Evolutionary conservation across 441 rosid species (phyloP), one percentile per base, ranked within the genome.

Genomic region (Erysimum cheiri): DNA sequence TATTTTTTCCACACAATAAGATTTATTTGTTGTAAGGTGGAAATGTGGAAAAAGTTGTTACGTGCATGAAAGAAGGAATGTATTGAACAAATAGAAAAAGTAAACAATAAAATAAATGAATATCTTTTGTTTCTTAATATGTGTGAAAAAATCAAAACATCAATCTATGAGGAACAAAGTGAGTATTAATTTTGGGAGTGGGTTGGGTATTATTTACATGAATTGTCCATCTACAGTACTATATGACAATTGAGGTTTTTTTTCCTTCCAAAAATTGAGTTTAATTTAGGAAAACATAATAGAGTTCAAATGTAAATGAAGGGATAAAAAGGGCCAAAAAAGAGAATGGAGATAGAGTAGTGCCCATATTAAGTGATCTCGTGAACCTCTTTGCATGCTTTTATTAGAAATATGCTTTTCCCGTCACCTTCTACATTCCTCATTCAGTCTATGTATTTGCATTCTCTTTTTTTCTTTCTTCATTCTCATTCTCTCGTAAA

Each of bases 351-450:
- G 67, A 52, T 60, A 73, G 77, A 60, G 72, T 67, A 61, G 77
- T 60, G 72, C 67, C 77, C 77, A 67, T 60, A 74, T 69, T 40
- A 69, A 75, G 73, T 33, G 60, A 69, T 63, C 79, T 70, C 79
- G 75, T 76, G 79, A 76, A 70, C 72, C 79, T 75, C 78, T 50
- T 75, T 70, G 67, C 64, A 57, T 70, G 79, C 79, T 64, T 76
- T 76, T 64, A 64, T 76, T 76, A 70, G 75, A 70, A 76, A 70
- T 70, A 76, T 70, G 75, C 79, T 76, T 64, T 75, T 70, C 26
- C 65, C 67, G 75, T 75, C 79, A 64, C 62, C 71, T 70, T 69
- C 75, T 69, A 54, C 47, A 17, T 56, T 69, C 60, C 78, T 63
- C 44, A 47, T 56, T 39, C 28, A 46, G 59, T 37, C 52, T 55